Conservation (phyloP, 495 filamentous ascomycete species). For the Trichoderma orchidacearum region DNA sequence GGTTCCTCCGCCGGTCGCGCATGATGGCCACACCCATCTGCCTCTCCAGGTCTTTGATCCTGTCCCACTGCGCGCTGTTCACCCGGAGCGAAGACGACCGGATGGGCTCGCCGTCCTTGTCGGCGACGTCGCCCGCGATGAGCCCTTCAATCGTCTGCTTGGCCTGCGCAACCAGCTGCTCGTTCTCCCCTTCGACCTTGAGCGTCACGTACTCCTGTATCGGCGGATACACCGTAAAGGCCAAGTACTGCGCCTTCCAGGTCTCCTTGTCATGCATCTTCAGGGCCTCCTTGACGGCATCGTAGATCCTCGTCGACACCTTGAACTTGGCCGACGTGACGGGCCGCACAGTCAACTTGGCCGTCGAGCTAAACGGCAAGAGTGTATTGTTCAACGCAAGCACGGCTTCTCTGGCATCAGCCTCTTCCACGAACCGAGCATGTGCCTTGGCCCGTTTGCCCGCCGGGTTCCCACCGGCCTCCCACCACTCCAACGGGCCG, state of each 20-base stretch:
- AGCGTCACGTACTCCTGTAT: too few relatives aligned
- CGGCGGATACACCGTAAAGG: neutral
- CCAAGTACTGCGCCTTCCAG: neutral
- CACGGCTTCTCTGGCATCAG: neutral
- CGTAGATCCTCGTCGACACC: neutral
- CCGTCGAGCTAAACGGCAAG: neutral
- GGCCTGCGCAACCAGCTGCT: conserved; percentile 18
- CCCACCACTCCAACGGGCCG: neutral
- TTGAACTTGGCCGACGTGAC: neutral
- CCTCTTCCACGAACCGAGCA: neutral
- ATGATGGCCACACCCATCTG: conserved; percentile 15
- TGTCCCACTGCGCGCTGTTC: conserved; percentile 6
- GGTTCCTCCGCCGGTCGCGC: conserved; percentile 13
- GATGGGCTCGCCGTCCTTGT: conserved; percentile 7
- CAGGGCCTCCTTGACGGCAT: too few relatives aligned
- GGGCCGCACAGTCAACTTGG: neutral
- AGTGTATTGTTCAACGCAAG: neutral
- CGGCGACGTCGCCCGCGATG: conserved; percentile 8
- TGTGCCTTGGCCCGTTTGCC: neutral
- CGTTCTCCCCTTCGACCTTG: conserved; percentile 8
- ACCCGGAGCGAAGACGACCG: conserved; percentile 13
- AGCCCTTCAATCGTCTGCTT: conserved; percentile 21
- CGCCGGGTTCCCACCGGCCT: neutral
- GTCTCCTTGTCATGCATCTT: too few relatives aligned
- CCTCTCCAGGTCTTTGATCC: conserved; percentile 8